Conservation (phyloP, 2,329 filamentous ascomycete genomes). For the Leptographium flavum region DNA sequence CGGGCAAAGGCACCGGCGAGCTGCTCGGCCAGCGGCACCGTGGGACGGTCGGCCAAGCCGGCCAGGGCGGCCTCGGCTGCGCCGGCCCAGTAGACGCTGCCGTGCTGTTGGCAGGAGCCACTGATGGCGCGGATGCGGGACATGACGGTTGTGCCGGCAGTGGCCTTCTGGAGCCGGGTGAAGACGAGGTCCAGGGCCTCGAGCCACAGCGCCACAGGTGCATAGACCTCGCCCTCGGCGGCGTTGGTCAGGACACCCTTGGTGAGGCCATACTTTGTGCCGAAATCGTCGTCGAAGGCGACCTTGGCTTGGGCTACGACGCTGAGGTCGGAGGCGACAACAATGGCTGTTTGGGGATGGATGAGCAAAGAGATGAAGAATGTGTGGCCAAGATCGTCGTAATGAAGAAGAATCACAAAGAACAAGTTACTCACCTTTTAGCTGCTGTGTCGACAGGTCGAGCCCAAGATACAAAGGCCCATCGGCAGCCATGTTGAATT, state of each 20-base stretch:
- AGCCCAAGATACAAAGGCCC: conserved; percentile 75
- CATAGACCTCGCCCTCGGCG: conserved; percentile 75
- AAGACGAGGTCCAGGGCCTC: conserved; percentile 84
- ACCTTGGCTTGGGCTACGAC: conserved; percentile 78
- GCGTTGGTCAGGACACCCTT: conserved; percentile 83
- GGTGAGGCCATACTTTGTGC: conserved; percentile 56
- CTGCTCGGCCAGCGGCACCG: conserved; percentile 55
- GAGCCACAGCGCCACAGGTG: conserved; percentile 87
- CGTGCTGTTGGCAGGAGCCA: conserved; percentile 93
- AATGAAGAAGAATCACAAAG: background rate
- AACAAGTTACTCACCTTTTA: conserved; percentile 52
- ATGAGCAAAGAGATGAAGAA: background rate
- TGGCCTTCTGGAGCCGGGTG: conserved; percentile 50
- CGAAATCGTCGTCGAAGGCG: conserved; percentile 82
- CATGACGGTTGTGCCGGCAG: conserved; percentile 45
- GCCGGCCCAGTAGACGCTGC: conserved; percentile 83
- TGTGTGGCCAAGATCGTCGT: no score
- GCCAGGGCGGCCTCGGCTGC: conserved; percentile 52
- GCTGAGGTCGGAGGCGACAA: conserved; percentile 69
- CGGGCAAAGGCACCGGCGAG: conserved; percentile 56
- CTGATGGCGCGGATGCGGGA: conserved; percentile 65
- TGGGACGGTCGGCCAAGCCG: conserved; percentile 31
- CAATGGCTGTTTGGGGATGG: conserved; percentile 43
- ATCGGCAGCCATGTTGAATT: conserved; percentile 5
- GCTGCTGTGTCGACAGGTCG: conserved; percentile 90